Conservation (phyloP, 1,139 yeast genomes). For the Saccharomycopsis hybrid region DNA sequence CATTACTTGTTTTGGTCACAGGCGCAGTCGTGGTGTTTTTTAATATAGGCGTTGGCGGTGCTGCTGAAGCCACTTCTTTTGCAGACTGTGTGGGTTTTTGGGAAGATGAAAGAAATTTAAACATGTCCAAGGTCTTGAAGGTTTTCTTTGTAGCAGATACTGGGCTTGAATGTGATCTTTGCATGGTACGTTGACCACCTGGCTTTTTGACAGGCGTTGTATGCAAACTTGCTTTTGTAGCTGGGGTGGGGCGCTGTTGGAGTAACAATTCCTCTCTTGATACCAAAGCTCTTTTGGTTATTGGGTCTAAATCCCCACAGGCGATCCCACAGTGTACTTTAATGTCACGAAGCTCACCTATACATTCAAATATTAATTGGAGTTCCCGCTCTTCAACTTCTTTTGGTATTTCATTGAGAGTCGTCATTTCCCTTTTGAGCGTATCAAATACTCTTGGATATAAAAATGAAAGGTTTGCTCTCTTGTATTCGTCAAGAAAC, state of each 20-base stretch:
- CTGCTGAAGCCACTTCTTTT: background rate
- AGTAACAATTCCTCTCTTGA: constrained; percentile 28
- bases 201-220: background rate
- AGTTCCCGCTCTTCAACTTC: constrained; percentile 26
- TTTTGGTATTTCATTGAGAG: constrained; percentile 53
- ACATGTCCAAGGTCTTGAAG: constrained; percentile 11
- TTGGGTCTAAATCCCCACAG: constrained; percentile 61
- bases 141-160: background rate
- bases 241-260: background rate
- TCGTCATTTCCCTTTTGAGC: constrained; percentile 36
- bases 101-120: constrained; percentile 3
- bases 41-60: background rate
- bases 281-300: constrained; percentile 39
- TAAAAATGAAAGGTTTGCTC: constrained; percentile 77
- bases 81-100: background rate
- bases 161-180: constrained; percentile 11
- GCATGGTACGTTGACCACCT: background rate
- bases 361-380: constrained; percentile 41
- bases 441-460: constrained; percentile 87
- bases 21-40: background rate
- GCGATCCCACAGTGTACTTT: constrained; percentile 54
- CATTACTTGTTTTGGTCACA: background rate
- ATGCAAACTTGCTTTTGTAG: background rate
- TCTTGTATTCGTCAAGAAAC: constrained; percentile 53
- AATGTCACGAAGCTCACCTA: constrained; percentile 49